A percentile compares a stretch with the other conserved stretches of the same genome.
These are phyloP conservation scores for Sherardia arvensis DNA, from an alignment of 257 asterid genomes.

Conservation along the genomic window DNA sequence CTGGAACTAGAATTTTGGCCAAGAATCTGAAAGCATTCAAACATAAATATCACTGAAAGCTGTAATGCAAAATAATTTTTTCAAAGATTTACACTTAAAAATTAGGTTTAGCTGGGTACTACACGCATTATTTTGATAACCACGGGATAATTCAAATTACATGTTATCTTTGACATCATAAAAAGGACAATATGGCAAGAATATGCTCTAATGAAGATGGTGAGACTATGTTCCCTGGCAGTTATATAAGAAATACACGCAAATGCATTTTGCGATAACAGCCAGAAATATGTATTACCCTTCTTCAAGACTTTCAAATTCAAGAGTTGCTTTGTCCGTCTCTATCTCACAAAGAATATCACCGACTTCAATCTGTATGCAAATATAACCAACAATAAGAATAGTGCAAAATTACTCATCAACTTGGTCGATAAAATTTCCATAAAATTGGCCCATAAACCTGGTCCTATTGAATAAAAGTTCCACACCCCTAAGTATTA, in stretches of 20 bases:
- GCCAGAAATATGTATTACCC: conserved; percentile 49
- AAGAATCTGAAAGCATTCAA: conserved; percentile 45
- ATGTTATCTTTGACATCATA: conserved; percentile 2
- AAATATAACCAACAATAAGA: conserved; percentile 11
- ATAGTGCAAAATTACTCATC: conserved; percentile 2
- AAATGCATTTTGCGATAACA: not conserved
- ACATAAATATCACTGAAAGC: not conserved
- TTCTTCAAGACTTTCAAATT: conserved; percentile 96
- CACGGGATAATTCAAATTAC: not conserved
- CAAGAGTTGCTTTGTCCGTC: conserved; percentile 97
- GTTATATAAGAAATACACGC: no score
- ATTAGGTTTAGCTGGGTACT: not conserved
- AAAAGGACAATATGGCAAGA: conserved; percentile 1
- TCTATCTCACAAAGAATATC: conserved; percentile 96
- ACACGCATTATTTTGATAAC: not conserved
- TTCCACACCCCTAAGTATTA: conserved; percentile 16
- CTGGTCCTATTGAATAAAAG: no score
- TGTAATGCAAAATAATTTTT: no score
- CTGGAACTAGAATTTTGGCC: conserved; percentile 90
- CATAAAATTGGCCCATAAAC: not conserved
- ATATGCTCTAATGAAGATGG: not conserved
- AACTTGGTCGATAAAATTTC: no score
- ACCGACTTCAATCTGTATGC: conserved; percentile 85
- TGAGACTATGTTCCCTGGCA: not conserved
- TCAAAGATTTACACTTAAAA: no score